Evolutionary conservation across 306 rosid species (phyloP).

Genomic region (Ormosia emarginata): DNA sequence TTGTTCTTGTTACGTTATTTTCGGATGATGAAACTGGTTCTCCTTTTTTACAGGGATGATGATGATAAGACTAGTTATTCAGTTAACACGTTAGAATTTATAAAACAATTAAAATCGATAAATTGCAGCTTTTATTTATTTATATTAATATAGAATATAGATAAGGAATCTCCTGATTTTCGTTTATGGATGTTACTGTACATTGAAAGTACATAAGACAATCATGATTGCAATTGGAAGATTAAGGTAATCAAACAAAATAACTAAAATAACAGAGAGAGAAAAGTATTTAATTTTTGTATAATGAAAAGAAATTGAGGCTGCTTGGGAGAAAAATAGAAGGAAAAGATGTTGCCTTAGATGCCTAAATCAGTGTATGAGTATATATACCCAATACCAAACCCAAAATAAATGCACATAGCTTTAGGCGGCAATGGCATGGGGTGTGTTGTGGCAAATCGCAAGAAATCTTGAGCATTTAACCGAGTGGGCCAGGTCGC

Average conservation of each 20-base stretch:
- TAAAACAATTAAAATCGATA: neutral
- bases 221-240: neutral
- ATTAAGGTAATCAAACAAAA: neutral
- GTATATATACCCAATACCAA: neutral
- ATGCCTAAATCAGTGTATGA: neutral
- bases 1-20: neutral
- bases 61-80: neutral
- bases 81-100: neutral
- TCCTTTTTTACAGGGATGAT: neutral
- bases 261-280: neutral
- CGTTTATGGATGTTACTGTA: neutral
- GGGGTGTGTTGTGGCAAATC: slow-evolving; percentile 28
- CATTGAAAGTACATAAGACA: neutral
- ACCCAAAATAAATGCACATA: neutral
- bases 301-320: neutral
- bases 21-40: neutral
- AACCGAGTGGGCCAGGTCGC: slow-evolving; percentile 20
- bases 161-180: neutral
- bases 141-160: no score
- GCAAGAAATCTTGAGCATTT: slow-evolving; percentile 38
- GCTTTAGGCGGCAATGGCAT: neutral
- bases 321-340: neutral
- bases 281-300: neutral
- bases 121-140: neutral
- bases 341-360: neutral